Evolutionary conservation across 2,329 filamentous ascomycete species (phyloP).

Genomic region (Colletotrichum sp.): DNA sequence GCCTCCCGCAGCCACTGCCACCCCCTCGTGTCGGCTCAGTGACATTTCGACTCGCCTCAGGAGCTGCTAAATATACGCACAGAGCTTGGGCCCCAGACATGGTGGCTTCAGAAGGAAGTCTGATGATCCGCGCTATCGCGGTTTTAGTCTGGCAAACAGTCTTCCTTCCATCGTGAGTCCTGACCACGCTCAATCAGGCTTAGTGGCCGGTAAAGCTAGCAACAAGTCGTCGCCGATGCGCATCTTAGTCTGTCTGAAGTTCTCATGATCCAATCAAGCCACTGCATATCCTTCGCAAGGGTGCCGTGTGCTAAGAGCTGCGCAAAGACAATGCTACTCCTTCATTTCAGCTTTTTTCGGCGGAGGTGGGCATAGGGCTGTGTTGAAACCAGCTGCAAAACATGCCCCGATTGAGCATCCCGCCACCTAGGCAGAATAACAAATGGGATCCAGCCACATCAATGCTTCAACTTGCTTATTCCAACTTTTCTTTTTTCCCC

Average conservation of each 20-base stretch:
- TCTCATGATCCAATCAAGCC: not conserved
- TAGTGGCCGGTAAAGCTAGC: not conserved
- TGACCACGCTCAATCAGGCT: not conserved
- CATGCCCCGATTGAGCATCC: not conserved
- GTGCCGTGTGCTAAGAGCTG: not conserved
- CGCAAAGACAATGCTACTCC: not conserved
- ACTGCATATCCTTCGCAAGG: not conserved
- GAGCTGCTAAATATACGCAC: not conserved
- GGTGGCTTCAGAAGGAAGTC: not conserved
- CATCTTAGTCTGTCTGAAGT: not conserved
- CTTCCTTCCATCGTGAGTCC: not conserved
- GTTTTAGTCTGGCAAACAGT: not conserved
- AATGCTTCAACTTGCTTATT: not conserved
- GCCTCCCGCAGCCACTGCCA: not conserved
- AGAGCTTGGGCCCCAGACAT: not conserved
- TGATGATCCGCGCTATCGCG: not conserved
- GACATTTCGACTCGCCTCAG: not conserved
- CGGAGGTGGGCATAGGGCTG: not conserved
- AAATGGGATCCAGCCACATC: not conserved
- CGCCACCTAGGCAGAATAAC: not conserved
- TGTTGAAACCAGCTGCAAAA: not conserved
- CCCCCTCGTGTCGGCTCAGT: not conserved
- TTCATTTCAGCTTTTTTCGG: not conserved
- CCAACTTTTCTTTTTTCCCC: not conserved
- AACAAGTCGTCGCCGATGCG: not conserved